A percentile compares a stretch with the other conserved stretches of the same genome.
Evolutionary conservation across 2,329 filamentous ascomycete species (phyloP).

Genomic region (Chaetoscypha palmicola): DNA sequence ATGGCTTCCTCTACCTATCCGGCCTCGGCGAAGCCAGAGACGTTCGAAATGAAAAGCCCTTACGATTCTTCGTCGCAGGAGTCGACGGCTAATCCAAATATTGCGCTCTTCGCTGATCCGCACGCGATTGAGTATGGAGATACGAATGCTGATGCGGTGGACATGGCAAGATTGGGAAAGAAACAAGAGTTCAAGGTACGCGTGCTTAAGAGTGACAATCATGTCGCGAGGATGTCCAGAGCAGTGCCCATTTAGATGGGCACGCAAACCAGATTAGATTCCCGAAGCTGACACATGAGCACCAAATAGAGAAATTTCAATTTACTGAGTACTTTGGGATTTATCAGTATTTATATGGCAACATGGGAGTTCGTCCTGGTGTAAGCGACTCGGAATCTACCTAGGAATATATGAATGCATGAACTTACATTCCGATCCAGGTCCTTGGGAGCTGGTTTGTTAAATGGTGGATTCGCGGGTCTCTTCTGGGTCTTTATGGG

Average conservation of each 20-base stretch:
- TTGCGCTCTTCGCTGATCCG: not conserved
- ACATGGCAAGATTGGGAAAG: constrained; percentile 31
- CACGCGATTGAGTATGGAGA: constrained; percentile 16
- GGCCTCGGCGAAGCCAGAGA: not conserved
- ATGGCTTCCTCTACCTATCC: not conserved
- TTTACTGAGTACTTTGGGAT: constrained; percentile 37
- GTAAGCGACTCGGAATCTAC: constrained; percentile 5
- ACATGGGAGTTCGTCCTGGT: constrained; percentile 39
- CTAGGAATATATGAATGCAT: not conserved
- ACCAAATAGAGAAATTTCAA: constrained; percentile 35
- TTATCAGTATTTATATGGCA: constrained; percentile 37
- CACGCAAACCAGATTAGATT: too few relatives aligned
- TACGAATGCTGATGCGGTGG: constrained; percentile 28
- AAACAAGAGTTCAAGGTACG: constrained; percentile 27
- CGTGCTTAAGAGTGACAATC: not conserved
- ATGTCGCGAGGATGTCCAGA: not conserved
- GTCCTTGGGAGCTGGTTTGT: constrained; percentile 27
- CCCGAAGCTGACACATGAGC: not conserved
- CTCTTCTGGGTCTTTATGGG: constrained; percentile 37
- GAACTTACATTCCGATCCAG: not conserved
- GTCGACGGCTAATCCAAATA: not conserved
- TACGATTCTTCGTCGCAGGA: constrained; percentile 3
- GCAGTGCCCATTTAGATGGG: too few relatives aligned
- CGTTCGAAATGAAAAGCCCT: not conserved
- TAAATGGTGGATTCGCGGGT: constrained; percentile 28